Percentiles rank a stretch among this genome's conserved stretches.
Conservation (phyloP, 139 green algal genomes). For the Tetraselmis striata region DNA sequence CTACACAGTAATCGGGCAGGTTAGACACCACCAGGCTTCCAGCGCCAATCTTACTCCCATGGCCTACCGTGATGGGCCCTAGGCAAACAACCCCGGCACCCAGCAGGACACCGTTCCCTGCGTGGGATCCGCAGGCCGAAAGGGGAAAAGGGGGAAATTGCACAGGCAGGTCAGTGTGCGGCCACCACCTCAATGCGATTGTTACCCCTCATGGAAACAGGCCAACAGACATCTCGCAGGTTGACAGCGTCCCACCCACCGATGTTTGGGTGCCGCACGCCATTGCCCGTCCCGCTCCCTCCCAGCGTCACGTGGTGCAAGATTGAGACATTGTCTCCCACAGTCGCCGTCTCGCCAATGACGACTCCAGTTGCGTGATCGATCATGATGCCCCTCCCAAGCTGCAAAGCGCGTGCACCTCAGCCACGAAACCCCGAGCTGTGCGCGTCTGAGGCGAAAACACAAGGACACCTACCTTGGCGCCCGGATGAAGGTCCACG, state of each 20-base stretch:
- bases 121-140: background rate
- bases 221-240: no score
- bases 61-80: slow-evolving; percentile 66
- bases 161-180: no score
- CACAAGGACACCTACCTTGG: slow-evolving; percentile 2
- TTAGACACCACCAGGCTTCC: slow-evolving; percentile 76
- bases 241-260: no score
- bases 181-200: no score
- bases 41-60: slow-evolving; percentile 76
- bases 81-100: slow-evolving; percentile 79
- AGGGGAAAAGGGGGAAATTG: no score
- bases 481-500: slow-evolving; percentile 87
- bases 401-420: background rate
- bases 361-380: slow-evolving; percentile 89
- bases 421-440: background rate
- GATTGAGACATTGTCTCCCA: slow-evolving; percentile 92
- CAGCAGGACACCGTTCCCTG: slow-evolving; percentile 75
- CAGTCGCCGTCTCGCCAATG: slow-evolving; percentile 89
- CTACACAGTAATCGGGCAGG: slow-evolving; percentile 72
- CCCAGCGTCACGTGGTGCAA: slow-evolving; percentile 95
- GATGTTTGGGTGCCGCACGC: slow-evolving; percentile 60
- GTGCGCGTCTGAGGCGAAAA: background rate
- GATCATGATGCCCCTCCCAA: slow-evolving; percentile 80
- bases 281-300: slow-evolving; percentile 68
- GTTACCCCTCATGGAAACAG: no score